Base-by-base conservation (phyloP, 2,329 filamentous ascomycete species). In the Aspergillus neoniger region DNA sequence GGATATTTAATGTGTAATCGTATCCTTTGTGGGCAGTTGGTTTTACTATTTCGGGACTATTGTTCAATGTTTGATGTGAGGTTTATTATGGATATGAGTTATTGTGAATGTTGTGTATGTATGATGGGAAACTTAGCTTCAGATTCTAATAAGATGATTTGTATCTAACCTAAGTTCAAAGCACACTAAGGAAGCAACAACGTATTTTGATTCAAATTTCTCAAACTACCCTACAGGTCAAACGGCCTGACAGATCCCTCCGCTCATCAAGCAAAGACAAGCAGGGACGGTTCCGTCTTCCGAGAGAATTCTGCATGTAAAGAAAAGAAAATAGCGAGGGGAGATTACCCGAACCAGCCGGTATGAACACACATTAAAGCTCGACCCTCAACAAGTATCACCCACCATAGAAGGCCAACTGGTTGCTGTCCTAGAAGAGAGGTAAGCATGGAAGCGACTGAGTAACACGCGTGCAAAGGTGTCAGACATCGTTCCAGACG, bases 401-500 rank as follows among this genome's bases (percentile, higher is more conserved):
- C 25, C 47, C 30, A 8, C 14, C 21, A 14, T 52, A 7, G 12
- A n/a, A 17, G 30, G 17, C 12, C 17, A 52, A 9, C 15, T 15
- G 14, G 14, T 41, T 25, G 25, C 15, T 25, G 19, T 36, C 10
- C 32, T n/a, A 58, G 14, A 44, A 28, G 30, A 19, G 5, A 23
- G 36, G 17, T 12, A 25, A 19, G 21, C 38, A 19, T 21, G 28
- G 9, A n/a, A 9, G 21, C 17, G 15, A 56, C 48, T 52, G 32
- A 14, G 49, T 12, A 28, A 43, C 36, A 52, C 14, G 7, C 30
- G 23, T 39, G 15, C 28, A 10, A n/a, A 41, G 44, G 55, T 58
- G 58, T 58, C 51, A 41, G 51, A 58, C 44, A 51, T 38, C 55
- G 44, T 61, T 32, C 30, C 50, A 58, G 32, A 58, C 51, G 60